Base-by-base conservation (phyloP, 306 rosid species). In the Quercus engelmannii region DNA sequence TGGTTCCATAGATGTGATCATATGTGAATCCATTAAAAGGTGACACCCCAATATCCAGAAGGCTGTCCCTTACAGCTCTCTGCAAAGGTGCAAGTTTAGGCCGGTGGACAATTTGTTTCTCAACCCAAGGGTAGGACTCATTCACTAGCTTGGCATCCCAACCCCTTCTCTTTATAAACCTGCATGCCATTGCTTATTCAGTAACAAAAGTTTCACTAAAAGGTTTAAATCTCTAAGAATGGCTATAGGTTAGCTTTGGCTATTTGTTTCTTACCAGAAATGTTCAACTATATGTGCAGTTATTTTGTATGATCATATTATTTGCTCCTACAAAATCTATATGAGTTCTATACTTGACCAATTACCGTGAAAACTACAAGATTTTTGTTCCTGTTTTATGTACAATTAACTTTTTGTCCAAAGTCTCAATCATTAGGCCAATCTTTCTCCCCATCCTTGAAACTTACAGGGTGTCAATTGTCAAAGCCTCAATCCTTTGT, bases 21-120 rank as follows among this genome's bases (percentile, higher is more conserved):
- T 89, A 95, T 68, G 99, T 95, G 90, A 95, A 95, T 0, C 99
- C 99, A 81, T 95, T 95, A 57, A 83, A 92, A 61, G 99, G 99
- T 13, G 95, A 86, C 11, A 95, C 76, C 2, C 99, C 99, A 31
- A 79, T 80, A 54, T 86, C 93, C 71, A 95, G 67, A 76, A 95
- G 98, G 73, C 97, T 83, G 73, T 92, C 95, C 57, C 88, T 84
- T 28, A 95, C 81, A 38, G 97, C 96, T 78, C 77, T 85, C 76
- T 95, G 99, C 83, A 55, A 95, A 1, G 82, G 78, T 20, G 91
- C 82, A 59, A 83, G 82, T 57, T 19, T 71, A 5, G 99, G 99
- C 69, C 87, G 85, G 67, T 91, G 97, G 69, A 92, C 98, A 68
- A 95, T 86, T 79, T 92, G 95, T 85, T 82, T 89, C 86, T 95